Percentiles rank a stretch among this genome's conserved stretches.
Evolutionary conservation across 1,284 basidiomycete species (phyloP).

Genomic region (Irpex sp.): DNA sequence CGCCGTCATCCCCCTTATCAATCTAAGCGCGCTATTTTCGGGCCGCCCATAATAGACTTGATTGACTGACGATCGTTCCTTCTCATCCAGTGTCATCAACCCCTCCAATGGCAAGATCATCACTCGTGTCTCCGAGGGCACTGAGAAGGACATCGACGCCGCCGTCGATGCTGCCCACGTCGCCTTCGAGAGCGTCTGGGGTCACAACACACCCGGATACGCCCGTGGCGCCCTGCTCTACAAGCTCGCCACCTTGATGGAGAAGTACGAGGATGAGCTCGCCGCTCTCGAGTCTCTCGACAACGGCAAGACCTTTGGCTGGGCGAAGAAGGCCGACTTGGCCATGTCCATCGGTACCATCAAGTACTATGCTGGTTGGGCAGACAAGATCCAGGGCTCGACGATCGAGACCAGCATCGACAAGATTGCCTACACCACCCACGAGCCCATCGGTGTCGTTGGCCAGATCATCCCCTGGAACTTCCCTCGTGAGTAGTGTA

Average conservation of each 20-base stretch:
- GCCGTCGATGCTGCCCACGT: slow-evolving; percentile 78
- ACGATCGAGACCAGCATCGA: slow-evolving; percentile 71
- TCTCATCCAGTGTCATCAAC: slow-evolving; percentile 61
- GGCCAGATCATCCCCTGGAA: slow-evolving; percentile 87
- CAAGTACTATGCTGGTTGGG: slow-evolving; percentile 77
- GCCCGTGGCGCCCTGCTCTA: slow-evolving; percentile 62
- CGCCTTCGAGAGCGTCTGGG: slow-evolving; percentile 77
- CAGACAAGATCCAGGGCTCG: slow-evolving; percentile 86
- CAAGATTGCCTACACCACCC: slow-evolving; percentile 79
- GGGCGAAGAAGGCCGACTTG: slow-evolving; percentile 74
- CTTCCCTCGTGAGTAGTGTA: slow-evolving; percentile 50
- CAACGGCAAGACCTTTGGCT: slow-evolving; percentile 71
- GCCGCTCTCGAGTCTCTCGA: slow-evolving; percentile 78
- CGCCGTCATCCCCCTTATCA: neutral
- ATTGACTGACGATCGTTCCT: neutral
- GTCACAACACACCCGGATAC: slow-evolving; percentile 58
- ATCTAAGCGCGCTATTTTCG: neutral
- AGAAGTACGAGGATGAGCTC: slow-evolving; percentile 67
- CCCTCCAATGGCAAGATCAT: slow-evolving; percentile 77
- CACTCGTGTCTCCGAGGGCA: slow-evolving; percentile 66
- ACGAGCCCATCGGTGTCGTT: slow-evolving; percentile 92
- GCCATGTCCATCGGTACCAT: slow-evolving; percentile 62
- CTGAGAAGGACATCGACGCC: slow-evolving; percentile 66
- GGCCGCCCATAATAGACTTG: neutral
- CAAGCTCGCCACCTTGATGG: slow-evolving; percentile 76